Percentiles rank a stretch among this genome's conserved stretches.
These are phyloP conservation scores for Didymella sp. DNA, from an alignment of 2,329 filamentous ascomycete species.

Conservation along the genomic window DNA sequence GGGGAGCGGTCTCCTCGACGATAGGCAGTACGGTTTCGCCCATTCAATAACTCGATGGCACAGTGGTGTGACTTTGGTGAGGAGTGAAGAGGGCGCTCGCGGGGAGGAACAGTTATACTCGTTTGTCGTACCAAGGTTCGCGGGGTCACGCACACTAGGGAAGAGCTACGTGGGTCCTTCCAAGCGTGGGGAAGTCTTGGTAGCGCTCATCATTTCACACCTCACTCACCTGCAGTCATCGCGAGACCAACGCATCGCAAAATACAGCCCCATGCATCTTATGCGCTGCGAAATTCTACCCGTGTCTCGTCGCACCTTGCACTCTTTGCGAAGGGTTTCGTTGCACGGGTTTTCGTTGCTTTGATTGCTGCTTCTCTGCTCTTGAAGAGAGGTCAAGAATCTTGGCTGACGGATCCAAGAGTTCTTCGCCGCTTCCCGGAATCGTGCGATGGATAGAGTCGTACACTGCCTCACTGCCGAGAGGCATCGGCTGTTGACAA, in stretches of 20 bases:
- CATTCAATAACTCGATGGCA: conserved; percentile 52
- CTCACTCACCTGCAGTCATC: conserved; percentile 27
- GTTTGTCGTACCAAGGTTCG: conserved; percentile 30
- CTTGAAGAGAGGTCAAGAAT: conserved; percentile 31
- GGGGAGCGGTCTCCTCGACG: conserved; percentile 51
- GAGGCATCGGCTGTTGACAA: conserved; percentile 34
- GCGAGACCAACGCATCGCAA: conserved; percentile 6
- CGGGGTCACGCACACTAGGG: conserved; percentile 43
- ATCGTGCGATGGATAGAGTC: conserved; percentile 20
- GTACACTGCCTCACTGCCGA: conserved; percentile 42
- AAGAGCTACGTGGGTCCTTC: conserved; percentile 38
- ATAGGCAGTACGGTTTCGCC: conserved; percentile 50
- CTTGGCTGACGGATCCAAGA: conserved; percentile 48
- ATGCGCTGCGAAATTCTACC: conserved; percentile 17
- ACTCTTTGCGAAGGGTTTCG: conserved; percentile 7
- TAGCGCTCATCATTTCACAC: conserved; percentile 25
- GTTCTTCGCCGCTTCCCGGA: conserved; percentile 33
- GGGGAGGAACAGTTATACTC: conserved; percentile 45
- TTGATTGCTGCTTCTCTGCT: conserved; percentile 13
- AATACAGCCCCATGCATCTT: conserved; percentile 6
- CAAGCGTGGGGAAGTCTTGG: conserved; percentile 31
- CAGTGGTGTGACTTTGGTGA: conserved; percentile 42
- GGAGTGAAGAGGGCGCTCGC: conserved; percentile 29
- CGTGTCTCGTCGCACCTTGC: conserved; percentile 9
- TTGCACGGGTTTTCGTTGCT: conserved; percentile 6